Evolutionary conservation across 768 basidiomycete species (phyloP).

Genomic region (Russula sp.): DNA sequence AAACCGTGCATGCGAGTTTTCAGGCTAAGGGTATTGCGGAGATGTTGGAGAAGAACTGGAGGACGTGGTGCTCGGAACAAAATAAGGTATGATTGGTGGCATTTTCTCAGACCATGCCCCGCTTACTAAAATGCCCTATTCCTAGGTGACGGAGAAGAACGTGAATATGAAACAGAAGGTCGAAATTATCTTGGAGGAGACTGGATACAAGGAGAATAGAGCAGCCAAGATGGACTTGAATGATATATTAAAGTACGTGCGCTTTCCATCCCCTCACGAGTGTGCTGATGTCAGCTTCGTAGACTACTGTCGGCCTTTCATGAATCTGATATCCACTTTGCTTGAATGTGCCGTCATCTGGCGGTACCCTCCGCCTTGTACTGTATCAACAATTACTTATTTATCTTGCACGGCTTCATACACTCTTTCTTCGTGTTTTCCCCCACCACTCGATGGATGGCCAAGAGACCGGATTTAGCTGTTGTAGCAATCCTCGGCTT

Average conservation of each 20-base stretch:
- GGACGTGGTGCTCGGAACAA: conserved; percentile 86
- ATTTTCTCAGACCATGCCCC: not conserved
- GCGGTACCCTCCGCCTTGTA: too few relatives aligned
- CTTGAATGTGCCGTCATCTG: conserved; percentile 1
- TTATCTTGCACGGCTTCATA: not conserved
- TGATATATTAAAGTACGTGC: conserved; percentile 27
- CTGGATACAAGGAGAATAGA: conserved; percentile 24
- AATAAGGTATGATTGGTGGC: conserved; percentile 41
- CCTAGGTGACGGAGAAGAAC: conserved; percentile 4
- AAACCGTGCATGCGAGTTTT: conserved; percentile 86
- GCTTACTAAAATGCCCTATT: not conserved
- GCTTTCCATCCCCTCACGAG: not conserved
- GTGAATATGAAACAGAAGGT: conserved; percentile 26
- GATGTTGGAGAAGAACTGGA: conserved; percentile 91
- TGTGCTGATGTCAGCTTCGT: not conserved
- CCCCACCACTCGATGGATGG: not conserved
- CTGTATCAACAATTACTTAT: conserved; percentile 2
- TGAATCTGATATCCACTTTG: conserved; percentile 28
- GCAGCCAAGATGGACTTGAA: conserved; percentile 32
- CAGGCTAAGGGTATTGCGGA: conserved; percentile 92
- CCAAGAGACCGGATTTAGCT: too few relatives aligned
- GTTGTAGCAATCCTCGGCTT: too few relatives aligned
- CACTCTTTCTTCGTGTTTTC: not conserved
- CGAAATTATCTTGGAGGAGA: conserved; percentile 29
- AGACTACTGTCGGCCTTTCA: conserved; percentile 29